These are phyloP conservation scores for Teunomyces stri DNA, from an alignment of 805 yeast genomes.

Conservation along the genomic window DNA sequence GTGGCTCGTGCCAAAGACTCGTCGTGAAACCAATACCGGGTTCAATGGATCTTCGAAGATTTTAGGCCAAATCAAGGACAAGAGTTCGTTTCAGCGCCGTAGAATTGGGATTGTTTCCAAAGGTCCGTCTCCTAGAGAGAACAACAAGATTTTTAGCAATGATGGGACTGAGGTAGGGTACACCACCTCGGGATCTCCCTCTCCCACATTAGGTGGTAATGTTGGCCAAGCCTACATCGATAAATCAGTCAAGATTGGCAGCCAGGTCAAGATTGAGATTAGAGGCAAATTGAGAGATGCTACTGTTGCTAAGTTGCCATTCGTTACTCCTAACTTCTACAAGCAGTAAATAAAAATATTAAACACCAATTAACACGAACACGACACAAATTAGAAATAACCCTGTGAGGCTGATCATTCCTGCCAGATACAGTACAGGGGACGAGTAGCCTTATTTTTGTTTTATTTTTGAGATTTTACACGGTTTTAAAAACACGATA, in stretches of 20 bases:
- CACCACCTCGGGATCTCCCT: conserved; percentile 62
- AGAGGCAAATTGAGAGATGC: conserved; percentile 84
- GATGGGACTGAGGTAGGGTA: conserved; percentile 54
- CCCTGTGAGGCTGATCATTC: neutral
- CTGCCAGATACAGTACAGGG: neutral
- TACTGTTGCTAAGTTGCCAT: conserved; percentile 77
- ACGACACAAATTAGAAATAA: neutral
- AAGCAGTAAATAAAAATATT: conserved; percentile 28
- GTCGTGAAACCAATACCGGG: conserved; percentile 50
- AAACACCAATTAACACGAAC: neutral
- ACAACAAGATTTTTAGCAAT: conserved; percentile 56
- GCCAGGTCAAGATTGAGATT: conserved; percentile 68
- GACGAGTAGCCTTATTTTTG: too few species aligned
- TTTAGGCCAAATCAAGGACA: conserved; percentile 66
- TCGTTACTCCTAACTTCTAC: conserved; percentile 72
- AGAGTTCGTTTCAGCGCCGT: conserved; percentile 48
- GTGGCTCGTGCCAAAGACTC: conserved; percentile 84
- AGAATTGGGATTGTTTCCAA: conserved; percentile 74
- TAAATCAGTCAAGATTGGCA: conserved; percentile 71
- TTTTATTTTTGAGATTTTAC: neutral
- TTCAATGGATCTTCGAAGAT: conserved; percentile 81
- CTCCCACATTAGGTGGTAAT: conserved; percentile 66
- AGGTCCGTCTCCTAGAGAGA: conserved; percentile 94
- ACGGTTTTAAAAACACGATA: conserved; percentile 2
- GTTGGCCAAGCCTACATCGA: conserved; percentile 90